phyloP scores from a whole-genome alignment of 441 rosid species.

The Erysimum pusillum region DNA sequence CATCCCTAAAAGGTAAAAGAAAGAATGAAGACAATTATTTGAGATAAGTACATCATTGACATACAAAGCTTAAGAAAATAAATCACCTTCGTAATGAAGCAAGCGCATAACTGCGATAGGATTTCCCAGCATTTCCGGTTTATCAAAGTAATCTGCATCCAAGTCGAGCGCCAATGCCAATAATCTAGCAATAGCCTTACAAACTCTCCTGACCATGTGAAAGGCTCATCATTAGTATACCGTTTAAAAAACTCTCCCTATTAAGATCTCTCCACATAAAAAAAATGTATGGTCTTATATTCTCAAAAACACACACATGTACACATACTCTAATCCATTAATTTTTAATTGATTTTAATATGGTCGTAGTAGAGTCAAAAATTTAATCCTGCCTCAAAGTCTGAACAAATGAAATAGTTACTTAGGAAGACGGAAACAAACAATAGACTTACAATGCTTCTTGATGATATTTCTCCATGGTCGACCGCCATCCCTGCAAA shows the following conservation, averaged over 20 bases:
- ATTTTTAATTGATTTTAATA: too few relatives aligned
- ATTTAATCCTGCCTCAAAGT: neutral
- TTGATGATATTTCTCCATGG: constrained; percentile 81
- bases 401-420: neutral
- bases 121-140: constrained; percentile 73
- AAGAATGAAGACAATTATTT: constrained; percentile 13
- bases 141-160: constrained; percentile 75
- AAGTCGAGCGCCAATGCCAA: constrained; percentile 87
- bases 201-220: constrained; percentile 67
- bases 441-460: constrained; percentile 69
- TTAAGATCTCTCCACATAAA: too few relatives aligned
- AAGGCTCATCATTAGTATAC: neutral
- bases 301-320: too few relatives aligned
- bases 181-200: constrained; percentile 68
- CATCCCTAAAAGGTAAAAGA: constrained; percentile 48
- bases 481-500: constrained; percentile 82
- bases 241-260: too few relatives aligned
- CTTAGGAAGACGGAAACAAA: neutral
- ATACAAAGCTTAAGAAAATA: constrained; percentile 21
- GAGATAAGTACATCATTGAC: neutral
- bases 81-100: constrained; percentile 73
- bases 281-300: too few relatives aligned
- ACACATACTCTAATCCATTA: too few relatives aligned
- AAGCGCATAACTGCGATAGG: constrained; percentile 80
- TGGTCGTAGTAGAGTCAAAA: neutral